phyloP scores from a whole-genome alignment of 768 basidiomycete species.

The Russula emetica region DNA sequence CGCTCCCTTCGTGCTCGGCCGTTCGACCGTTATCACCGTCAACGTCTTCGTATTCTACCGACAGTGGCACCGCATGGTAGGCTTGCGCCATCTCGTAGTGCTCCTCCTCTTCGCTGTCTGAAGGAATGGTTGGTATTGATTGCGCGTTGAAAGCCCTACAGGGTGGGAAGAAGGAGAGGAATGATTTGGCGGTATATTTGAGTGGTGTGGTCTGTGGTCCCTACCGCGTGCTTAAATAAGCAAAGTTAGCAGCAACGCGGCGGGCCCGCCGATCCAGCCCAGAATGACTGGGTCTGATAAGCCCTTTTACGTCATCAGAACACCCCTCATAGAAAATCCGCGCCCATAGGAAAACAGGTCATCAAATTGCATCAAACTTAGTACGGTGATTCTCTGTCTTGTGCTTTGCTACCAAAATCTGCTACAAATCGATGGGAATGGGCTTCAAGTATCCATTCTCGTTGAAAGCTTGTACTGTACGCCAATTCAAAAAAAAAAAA shows the following conservation, averaged over 20 bases:
- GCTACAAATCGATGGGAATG: constrained; percentile 1
- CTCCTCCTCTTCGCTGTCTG: constrained; percentile 25
- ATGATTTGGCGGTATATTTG: not conserved
- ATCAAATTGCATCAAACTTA: no score
- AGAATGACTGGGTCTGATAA: no score
- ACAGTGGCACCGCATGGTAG: constrained; percentile 53
- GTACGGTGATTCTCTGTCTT: no score
- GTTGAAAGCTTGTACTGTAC: constrained; percentile 1
- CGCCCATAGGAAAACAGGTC: no score
- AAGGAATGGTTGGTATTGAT: constrained; percentile 3
- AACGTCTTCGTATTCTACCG: constrained; percentile 31
- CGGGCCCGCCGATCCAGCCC: no score
- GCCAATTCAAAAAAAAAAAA: not conserved
- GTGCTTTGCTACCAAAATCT: not conserved
- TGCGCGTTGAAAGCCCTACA: not conserved
- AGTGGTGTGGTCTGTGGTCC: no score
- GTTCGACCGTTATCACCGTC: constrained; percentile 33
- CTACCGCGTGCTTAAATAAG: not conserved
- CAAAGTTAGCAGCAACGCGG: no score
- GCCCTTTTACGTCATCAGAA: no score
- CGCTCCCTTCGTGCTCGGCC: constrained; percentile 49
- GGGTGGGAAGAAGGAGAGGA: not conserved
- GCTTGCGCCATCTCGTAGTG: constrained; percentile 62
- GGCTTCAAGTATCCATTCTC: not conserved
- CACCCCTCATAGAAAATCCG: no score